Base-by-base conservation (phyloP, 805 yeast species). In the Wickerhamiella spandovensis region DNA sequence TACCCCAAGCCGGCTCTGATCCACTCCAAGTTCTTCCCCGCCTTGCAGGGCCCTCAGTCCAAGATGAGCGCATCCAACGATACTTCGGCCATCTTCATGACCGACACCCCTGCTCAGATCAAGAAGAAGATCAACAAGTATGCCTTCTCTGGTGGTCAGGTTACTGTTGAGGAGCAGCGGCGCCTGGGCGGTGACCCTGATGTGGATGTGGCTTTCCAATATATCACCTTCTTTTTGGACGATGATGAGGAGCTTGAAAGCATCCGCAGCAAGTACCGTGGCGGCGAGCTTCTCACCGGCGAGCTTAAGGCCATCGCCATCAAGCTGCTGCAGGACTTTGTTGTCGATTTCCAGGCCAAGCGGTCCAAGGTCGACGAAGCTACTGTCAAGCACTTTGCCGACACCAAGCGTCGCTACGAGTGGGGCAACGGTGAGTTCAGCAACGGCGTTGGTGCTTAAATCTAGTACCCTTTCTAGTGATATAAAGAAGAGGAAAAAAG, bases 11-110 rank as follows among this genome's bases (percentile, higher is more conserved):
- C 97, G 18, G 79, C 96, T 9, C 76, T 92, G 64, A 73, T 92
- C 56, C 97, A 92, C 68, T 81, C 98, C 49, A 83, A 85, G 67
- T 92, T 92, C 69, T 92, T 92, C 84, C 98, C 98, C 44, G 97
- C 98, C 49, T 72, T 90, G 59, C 97, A 92, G 73, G 98, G 98
- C 49, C 82, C 97, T 4, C 76, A 88, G 15, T 84, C 97, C 39
- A 92, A 92, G 71, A 92, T 92, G 98, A 83, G 95, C 54, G 97
- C 98, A 4, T 81, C 92, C 12, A 92, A 84, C 66, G 87, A 84
- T 54, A 81, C 85, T 51, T 88, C 90, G 39, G 92, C 98, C 6
- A 88, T 92, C 57, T 92, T 82, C 72, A 83, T 92, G 92, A 89
- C 88, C 51, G 98, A 92, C 67, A 85, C 96, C 1, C 78, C 94